Percentiles rank a stretch among this genome's conserved stretches.
Conservation (phyloP, 768 basidiomycete species). For the Panus rudis region DNA sequence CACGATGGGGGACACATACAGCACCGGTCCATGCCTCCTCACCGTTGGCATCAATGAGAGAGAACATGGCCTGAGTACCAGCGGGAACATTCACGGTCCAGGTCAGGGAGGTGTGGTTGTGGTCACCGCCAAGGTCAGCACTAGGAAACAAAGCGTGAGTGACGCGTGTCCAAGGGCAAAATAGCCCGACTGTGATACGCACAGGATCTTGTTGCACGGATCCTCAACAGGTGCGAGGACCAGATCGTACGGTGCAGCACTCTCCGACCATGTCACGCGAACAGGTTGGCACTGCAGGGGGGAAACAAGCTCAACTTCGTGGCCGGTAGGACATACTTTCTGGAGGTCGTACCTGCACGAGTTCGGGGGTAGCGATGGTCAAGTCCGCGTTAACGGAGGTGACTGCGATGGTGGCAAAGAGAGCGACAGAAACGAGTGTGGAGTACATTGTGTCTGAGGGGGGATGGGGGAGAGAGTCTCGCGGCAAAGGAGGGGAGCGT, state of each 20-base stretch:
- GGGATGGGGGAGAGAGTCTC: conserved; percentile 6
- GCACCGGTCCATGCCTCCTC: conserved; percentile 62
- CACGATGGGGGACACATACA: conserved; percentile 33
- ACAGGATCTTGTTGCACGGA: conserved; percentile 58
- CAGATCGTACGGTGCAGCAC: conserved; percentile 48
- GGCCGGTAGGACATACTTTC: not conserved
- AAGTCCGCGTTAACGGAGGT: conserved; percentile 48
- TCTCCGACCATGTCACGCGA: conserved; percentile 45
- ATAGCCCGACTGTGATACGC: conserved; percentile 15
- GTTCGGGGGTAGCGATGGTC: conserved; percentile 40
- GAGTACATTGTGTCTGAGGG: conserved; percentile 52
- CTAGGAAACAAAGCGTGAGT: conserved; percentile 27
- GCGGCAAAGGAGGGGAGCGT: conserved; percentile 20
- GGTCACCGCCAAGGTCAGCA: conserved; percentile 44
- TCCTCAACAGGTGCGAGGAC: conserved; percentile 44
- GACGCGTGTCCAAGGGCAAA: not conserved
- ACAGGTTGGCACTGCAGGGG: conserved; percentile 43
- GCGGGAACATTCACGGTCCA: conserved; percentile 42
- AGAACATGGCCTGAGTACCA: conserved; percentile 44
- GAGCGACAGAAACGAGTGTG: conserved; percentile 69
- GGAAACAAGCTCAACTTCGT: conserved; percentile 7
- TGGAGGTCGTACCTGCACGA: conserved; percentile 41
- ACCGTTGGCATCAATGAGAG: conserved; percentile 42
- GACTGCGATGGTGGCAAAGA: conserved; percentile 54
- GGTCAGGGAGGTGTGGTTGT: conserved; percentile 32